phyloP scores from a whole-genome alignment of 176 grass and related monocot genomes.

The Alloteropsis semialata region DNA sequence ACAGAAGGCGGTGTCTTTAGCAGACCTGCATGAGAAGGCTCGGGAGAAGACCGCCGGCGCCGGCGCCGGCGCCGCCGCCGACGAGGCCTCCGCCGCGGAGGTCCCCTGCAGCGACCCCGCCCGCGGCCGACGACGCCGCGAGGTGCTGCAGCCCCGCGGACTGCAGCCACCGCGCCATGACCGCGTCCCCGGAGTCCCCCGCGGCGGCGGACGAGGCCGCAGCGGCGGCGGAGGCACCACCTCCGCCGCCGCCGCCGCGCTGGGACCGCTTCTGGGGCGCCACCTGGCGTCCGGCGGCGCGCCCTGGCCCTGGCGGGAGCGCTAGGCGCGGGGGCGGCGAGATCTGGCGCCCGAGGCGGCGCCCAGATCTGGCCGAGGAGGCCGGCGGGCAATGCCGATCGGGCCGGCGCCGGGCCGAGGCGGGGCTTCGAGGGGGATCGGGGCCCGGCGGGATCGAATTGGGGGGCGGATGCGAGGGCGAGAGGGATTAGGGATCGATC shows the following conservation, averaged over 20 bases:
- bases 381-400: constrained; percentile 25
- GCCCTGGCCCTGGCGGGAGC: not conserved
- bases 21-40: constrained; percentile 72
- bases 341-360: constrained; percentile 21
- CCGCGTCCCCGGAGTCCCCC: constrained; percentile 63
- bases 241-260: constrained; percentile 56
- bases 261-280: constrained; percentile 78
- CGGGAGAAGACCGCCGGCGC: constrained; percentile 42
- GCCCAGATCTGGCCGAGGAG: constrained; percentile 19
- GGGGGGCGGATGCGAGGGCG: not conserved
- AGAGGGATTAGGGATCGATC: constrained; percentile 11
- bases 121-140: constrained; percentile 38
- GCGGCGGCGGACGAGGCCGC: constrained; percentile 25
- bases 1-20: not conserved
- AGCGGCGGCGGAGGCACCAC: constrained; percentile 19
- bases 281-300: constrained; percentile 19
- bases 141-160: constrained; percentile 77
- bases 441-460: constrained; percentile 5
- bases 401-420: not conserved
- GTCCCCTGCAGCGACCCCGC: constrained; percentile 16
- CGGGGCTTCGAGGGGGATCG: not conserved
- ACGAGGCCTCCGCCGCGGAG: constrained; percentile 9
- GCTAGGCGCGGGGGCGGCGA: not conserved
- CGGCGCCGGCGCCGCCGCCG: not conserved
- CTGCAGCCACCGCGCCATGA: constrained; percentile 83